phyloP scores from a whole-genome alignment of 176 grass and related monocot species.

The Poa annua region DNA sequence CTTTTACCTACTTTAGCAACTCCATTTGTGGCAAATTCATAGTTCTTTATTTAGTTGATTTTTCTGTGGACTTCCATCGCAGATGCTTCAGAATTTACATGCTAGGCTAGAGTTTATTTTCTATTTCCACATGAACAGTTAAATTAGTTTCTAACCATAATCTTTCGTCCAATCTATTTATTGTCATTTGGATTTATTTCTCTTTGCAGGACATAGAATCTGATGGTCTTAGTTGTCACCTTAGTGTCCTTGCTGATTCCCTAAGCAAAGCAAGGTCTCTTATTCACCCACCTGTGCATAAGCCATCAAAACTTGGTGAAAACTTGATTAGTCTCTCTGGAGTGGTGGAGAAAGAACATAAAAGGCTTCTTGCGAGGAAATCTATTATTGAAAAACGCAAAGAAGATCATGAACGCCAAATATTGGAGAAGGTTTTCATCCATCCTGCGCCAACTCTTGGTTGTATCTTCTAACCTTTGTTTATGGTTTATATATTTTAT shows the following conservation, averaged over 20 bases:
- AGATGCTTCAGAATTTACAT: background rate
- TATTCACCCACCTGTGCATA: conserved; percentile 60
- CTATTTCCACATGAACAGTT: background rate
- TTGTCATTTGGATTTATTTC: background rate
- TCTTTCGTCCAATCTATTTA: background rate
- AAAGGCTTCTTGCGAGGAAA: conserved; percentile 90
- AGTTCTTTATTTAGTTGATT: background rate
- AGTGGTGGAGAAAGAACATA: conserved; percentile 90
- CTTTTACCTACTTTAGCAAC: background rate
- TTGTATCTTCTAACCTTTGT: conserved; percentile 22
- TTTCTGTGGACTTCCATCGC: background rate
- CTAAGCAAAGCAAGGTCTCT: conserved; percentile 75
- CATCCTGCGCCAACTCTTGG: background rate
- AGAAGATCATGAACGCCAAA: conserved; percentile 94
- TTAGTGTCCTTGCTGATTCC: conserved; percentile 66
- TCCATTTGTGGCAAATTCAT: background rate
- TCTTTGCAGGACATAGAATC: conserved; percentile 80
- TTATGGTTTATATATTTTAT: background rate
- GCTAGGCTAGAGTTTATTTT: background rate
- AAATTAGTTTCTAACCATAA: background rate
- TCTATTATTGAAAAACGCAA: conserved; percentile 97
- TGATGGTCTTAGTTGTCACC: conserved; percentile 70
- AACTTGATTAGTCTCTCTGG: conserved; percentile 56
- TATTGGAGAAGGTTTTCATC: conserved; percentile 81
- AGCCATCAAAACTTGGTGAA: conserved; percentile 61